phyloP scores from a whole-genome alignment of 805 yeast genomes.

The Ogataea neopini region DNA sequence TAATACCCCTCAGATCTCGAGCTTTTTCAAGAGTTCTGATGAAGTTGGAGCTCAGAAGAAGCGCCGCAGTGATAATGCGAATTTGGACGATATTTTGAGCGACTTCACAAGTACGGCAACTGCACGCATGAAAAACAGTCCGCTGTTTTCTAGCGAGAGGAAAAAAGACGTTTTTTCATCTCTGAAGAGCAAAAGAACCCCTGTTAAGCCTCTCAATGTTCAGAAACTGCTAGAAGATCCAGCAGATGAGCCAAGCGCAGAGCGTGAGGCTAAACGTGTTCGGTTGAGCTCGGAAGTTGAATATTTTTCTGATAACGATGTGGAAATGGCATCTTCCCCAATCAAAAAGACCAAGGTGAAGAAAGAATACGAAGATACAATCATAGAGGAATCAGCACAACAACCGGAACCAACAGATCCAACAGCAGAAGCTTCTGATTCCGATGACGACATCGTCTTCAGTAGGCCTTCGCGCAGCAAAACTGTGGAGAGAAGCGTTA shows the following conservation, averaged over 20 bases:
- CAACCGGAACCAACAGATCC: no score
- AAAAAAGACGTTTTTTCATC: slow-evolving; percentile 32
- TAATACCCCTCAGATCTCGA: slow-evolving; percentile 38
- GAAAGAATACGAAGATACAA: no score
- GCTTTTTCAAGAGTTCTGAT: slow-evolving; percentile 47
- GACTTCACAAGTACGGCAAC: slow-evolving; percentile 45
- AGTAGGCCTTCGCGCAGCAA: slow-evolving; percentile 50
- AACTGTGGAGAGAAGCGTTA: slow-evolving; percentile 43
- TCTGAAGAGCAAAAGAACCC: slow-evolving; percentile 26
- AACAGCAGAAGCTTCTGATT: slow-evolving; percentile 26
- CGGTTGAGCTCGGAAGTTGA: slow-evolving; percentile 29
- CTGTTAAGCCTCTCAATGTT: slow-evolving; percentile 25
- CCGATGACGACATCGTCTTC: slow-evolving; percentile 60
- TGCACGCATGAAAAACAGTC: slow-evolving; percentile 21
- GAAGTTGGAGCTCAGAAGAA: slow-evolving; percentile 16
- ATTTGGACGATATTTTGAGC: slow-evolving; percentile 69
- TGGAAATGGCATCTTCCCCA: background rate
- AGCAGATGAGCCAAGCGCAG: slow-evolving; percentile 19
- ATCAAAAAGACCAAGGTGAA: slow-evolving; percentile 1
- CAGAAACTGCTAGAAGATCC: slow-evolving; percentile 24
- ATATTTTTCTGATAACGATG: background rate
- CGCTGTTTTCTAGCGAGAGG: slow-evolving; percentile 21
- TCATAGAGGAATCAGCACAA: no score
- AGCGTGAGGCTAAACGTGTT: slow-evolving; percentile 23
- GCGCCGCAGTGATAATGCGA: slow-evolving; percentile 42